Evolutionary conservation across 352 stramenopile species (phyloP), one percentile per base, ranked within the genome.

Genomic region (Phytophthora vignae): DNA sequence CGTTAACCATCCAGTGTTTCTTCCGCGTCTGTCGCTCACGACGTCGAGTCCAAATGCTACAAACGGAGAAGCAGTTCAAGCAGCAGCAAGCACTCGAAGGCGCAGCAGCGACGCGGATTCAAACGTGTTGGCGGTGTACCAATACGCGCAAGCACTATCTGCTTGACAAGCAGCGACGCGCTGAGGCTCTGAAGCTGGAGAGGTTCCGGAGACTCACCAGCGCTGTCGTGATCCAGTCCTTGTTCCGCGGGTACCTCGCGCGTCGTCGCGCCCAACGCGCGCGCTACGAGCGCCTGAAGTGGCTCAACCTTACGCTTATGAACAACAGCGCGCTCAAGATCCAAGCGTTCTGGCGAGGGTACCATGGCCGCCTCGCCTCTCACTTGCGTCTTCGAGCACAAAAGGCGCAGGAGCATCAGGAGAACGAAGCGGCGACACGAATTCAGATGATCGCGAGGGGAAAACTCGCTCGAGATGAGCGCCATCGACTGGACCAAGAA

Each of bases 331-430:
- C 85, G 10, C 71, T 96, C 11, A 82, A 81, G n/a, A 94, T 96
- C 55, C 90, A 96, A 60, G 76, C 80, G 0, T 82, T 74, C 31
- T 96, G 86, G 85, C 83, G 90, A n/a, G 88, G 88, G 0, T 92
- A 82, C 61, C 87, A 92, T 53, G 87, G 83, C 17, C 87, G 87
- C 0, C 57, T 92, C 6, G 84, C 76, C 33, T 82, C 81, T 21
- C 87, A 91, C 50, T 22, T 96, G 55, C 75, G 77, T 8, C 61
- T 83, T 9, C 83, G 91, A 63, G 85, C 87, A 1, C 76, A 83
- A 50, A 69, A 69, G 42, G 81, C 72, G 10, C 70, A 93, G 21
- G 67, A 90, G 7, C 54, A 77, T 38, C 84, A 96, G 65, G 77
- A 91, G 42, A 56, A 81, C 6, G 60, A 80, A 15, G 89, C 90